Evolutionary conservation across 2,329 filamentous ascomycete genomes (phyloP), one percentile per base, ranked within the genome.

Genomic region (Fusarium sp.): DNA sequence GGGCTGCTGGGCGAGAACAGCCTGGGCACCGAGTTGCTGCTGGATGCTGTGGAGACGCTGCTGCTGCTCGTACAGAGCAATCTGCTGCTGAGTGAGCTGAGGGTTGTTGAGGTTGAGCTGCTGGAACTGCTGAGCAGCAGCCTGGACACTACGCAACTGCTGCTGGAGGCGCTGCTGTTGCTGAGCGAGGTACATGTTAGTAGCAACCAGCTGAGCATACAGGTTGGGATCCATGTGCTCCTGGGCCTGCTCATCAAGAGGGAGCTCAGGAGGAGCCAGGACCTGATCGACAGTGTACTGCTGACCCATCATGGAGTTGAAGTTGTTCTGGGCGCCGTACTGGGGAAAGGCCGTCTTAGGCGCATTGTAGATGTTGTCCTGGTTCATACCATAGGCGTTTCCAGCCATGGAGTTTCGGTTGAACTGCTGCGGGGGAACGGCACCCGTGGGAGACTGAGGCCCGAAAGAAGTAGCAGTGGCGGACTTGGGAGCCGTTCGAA

Each of bases 101-200:
- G 80, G 75, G 57, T 82, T 82, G 76, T 85, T 90, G 64, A 97
- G 78, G 79, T 86, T 93, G 81, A 97, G 83, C 70, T 88, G 89
- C 78, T 93, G 91, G 76, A 94, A 91, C 79, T 94, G 91, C 80
- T 93, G 91, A 65, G 93, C 91, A 36, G 92, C 91, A 57, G 90
- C 89, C 75, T 95, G 96, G 23, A 97, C 89, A 70, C 84, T 92
- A 73, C 93, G 88, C 71, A 98, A 86, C 82, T 98, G 93, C 82
- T 97, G 94, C 81, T 98, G 94, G 57, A 98, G 88, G 70, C 92
- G 91, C 82, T 97, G 93, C 81, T 98, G 95, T 81, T 97, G 94
- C 77, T 97, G 93, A 40, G 93, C 93, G 55, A 99, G 86, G 77
- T 96, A 97, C 78, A 96, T 83, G 79, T 97, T 97, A 75, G 93